These are phyloP conservation scores for Centrapalus pauciflorus DNA, from an alignment of 129 eudicot genomes.

Conservation along the genomic window DNA sequence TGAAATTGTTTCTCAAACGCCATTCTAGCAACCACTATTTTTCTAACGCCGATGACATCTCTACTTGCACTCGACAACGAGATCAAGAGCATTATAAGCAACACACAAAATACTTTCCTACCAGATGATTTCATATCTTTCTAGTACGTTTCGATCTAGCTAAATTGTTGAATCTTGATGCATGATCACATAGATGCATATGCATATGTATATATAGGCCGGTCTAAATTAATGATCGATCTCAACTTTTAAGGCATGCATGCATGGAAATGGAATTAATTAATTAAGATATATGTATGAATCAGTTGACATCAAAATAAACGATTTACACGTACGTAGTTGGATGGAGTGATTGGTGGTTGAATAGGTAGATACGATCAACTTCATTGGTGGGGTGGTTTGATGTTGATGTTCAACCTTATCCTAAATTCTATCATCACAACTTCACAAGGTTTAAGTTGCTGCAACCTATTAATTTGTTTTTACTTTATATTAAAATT, in stretches of 20 bases:
- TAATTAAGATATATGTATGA: constrained; percentile 2
- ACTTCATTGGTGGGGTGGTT: constrained; percentile 22
- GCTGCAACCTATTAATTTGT: too few relatives aligned
- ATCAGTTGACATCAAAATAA: constrained; percentile 17
- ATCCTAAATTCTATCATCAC: neutral
- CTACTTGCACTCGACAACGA: neutral
- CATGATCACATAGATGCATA: neutral
- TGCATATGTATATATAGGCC: neutral
- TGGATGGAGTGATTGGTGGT: constrained; percentile 20
- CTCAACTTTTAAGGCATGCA: constrained; percentile 13
- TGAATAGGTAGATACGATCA: constrained; percentile 19
- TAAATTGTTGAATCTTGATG: neutral
- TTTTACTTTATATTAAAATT: neutral
- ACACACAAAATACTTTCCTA: neutral
- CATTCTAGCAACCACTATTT: constrained; percentile 33
- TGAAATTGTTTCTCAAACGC: constrained; percentile 26
- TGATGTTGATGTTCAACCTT: constrained; percentile 20
- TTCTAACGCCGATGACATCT: constrained; percentile 4
- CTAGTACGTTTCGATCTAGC: too few relatives aligned
- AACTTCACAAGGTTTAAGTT: neutral
- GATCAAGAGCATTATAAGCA: constrained; percentile 19
- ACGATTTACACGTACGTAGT: constrained; percentile 39
- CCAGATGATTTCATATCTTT: constrained; percentile 12
- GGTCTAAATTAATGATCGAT: constrained; percentile 14
- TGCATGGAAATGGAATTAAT: too few relatives aligned